Evolutionary conservation across 108 stramenopile genomes (phyloP).

Genomic region (Pinguiococcus pyrenoidosus): DNA sequence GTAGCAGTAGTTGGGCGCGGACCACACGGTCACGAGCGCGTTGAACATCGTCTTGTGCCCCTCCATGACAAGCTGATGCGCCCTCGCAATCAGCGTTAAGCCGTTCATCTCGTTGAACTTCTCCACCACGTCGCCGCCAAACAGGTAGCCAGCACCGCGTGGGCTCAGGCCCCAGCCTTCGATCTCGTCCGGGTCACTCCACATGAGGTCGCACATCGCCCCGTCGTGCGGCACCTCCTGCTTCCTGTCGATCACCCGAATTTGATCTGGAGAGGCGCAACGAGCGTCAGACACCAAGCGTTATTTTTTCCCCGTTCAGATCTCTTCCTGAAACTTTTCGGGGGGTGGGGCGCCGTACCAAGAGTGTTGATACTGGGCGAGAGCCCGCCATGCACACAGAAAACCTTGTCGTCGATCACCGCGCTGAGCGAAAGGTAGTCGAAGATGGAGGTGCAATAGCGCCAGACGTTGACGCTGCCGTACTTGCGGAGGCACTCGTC

Average conservation of each 20-base stretch:
- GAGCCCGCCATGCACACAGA: constrained; percentile 91
- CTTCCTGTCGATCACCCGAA: constrained; percentile 92
- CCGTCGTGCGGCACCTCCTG: constrained; percentile 99
- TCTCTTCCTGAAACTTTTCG: background rate
- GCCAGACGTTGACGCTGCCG: constrained; percentile 92
- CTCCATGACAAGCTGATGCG: constrained; percentile 89
- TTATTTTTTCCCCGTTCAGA: background rate
- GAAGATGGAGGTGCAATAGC: constrained; percentile 96
- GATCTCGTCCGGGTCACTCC: constrained; percentile 96
- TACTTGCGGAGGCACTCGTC: constrained; percentile 97
- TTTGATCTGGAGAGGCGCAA: constrained; percentile 34
- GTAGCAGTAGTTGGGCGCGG: constrained; percentile 98
- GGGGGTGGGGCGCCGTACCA: constrained; percentile 5
- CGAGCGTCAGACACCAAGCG: background rate
- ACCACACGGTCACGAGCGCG: constrained; percentile 92
- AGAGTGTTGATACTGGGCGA: constrained; percentile 82
- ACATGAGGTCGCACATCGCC: constrained; percentile 98
- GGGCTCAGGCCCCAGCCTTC: constrained; percentile 92
- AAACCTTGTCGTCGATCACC: constrained; percentile 89
- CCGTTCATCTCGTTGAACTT: constrained; percentile 89
- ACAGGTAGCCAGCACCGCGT: constrained; percentile 94
- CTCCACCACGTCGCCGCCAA: constrained; percentile 88
- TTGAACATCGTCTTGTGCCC: constrained; percentile 88
- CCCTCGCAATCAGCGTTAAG: constrained; percentile 80
- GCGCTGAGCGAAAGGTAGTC: constrained; percentile 81